phyloP scores from a whole-genome alignment of 139 green algal species.

The Coccomyxa sp. region DNA sequence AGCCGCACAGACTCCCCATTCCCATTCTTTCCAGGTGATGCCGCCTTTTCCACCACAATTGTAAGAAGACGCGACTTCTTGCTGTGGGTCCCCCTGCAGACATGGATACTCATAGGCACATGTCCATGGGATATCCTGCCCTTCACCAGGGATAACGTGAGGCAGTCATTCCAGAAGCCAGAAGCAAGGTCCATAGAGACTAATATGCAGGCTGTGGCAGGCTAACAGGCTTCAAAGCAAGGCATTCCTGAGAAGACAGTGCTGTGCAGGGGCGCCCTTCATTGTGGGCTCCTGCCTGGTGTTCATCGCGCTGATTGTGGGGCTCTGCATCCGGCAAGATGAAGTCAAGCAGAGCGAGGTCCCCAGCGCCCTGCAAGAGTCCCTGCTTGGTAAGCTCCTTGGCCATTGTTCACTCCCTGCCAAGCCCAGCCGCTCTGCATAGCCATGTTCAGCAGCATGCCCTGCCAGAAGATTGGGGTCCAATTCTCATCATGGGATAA shows the following conservation, averaged over 20 bases:
- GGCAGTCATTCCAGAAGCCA: no score
- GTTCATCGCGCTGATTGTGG: conserved; percentile 25
- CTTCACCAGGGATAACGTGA: neutral
- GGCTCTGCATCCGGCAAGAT: conserved; percentile 17
- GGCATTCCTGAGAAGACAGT: neutral
- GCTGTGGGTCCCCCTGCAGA: neutral
- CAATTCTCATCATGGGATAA: neutral
- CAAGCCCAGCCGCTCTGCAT: neutral
- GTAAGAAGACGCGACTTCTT: neutral
- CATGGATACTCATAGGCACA: neutral
- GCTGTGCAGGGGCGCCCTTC: conserved; percentile 31
- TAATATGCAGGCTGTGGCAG: neutral
- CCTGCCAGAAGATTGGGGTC: neutral
- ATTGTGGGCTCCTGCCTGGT: conserved; percentile 36
- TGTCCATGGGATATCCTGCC: no score
- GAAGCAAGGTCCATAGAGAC: no score
- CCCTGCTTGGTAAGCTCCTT: neutral
- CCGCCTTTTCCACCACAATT: neutral
- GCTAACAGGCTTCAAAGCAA: neutral
- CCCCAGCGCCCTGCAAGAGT: neutral
- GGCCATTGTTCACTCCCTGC: no score
- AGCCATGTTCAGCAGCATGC: neutral
- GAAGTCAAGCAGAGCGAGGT: conserved; percentile 9
- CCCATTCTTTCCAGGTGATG: conserved; percentile 42
- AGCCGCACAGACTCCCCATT: conserved; percentile 41